These are phyloP conservation scores for Sugiyamaella smithiae DNA, from an alignment of 805 yeast species.

Conservation along the genomic window DNA sequence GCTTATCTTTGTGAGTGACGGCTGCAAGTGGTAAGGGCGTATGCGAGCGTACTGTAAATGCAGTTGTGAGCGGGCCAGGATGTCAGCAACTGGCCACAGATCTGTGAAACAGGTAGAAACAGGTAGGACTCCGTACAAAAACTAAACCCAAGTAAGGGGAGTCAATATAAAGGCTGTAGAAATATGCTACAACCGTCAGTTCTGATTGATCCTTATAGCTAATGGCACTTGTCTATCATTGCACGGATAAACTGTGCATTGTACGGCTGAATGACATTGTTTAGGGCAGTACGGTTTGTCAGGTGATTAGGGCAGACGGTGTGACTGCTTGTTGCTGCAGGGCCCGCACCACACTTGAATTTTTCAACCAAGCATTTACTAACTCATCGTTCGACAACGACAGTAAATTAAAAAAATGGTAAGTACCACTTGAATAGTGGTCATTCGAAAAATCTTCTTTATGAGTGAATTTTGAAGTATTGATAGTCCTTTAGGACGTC, in stretches of 20 bases:
- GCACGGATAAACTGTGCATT: too few species aligned
- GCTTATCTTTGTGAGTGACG: not conserved
- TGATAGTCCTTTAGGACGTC: not conserved
- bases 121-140: too few species aligned
- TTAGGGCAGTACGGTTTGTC: not conserved
- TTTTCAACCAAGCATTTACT: not conserved
- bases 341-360: not conserved
- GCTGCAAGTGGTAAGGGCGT: not conserved
- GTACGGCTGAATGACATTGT: not conserved
- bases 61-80: too few species aligned
- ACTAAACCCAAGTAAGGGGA: too few species aligned
- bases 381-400: conserved; percentile 12
- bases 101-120: too few species aligned
- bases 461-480: conserved; percentile 3
- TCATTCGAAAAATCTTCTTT: conserved; percentile 6
- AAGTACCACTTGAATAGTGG: conserved; percentile 8
- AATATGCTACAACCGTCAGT: too few species aligned
- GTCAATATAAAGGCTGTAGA: too few species aligned
- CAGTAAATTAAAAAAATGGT: conserved; percentile 12
- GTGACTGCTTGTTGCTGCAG: not conserved
- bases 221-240: too few species aligned
- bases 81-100: too few species aligned
- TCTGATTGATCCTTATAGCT: too few species aligned
- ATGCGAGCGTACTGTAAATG: too few species aligned
- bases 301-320: conserved; percentile 3